Evolutionary conservation across 1,284 basidiomycete species (phyloP).

Genomic region (Dichomitus squalens): DNA sequence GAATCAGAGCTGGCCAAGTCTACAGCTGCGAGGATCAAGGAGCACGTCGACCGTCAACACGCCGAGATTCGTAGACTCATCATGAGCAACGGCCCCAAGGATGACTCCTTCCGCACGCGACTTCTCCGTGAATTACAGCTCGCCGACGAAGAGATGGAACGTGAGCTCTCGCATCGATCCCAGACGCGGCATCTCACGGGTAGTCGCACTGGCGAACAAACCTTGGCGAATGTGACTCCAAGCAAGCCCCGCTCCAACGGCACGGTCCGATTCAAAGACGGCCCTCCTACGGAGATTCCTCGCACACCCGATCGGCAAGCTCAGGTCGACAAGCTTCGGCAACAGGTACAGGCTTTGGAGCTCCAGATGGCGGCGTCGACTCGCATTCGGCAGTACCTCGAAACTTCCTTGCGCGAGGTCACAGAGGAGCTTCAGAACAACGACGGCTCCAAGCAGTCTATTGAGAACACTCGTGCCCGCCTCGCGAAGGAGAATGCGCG

Average conservation of each 20-base stretch:
- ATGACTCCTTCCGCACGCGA: conserved; percentile 64
- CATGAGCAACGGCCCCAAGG: conserved; percentile 56
- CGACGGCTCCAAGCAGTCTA: conserved; percentile 66
- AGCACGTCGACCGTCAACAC: conserved; percentile 69
- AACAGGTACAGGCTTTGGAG: conserved; percentile 70
- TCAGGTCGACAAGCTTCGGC: conserved; percentile 53
- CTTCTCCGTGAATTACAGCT: conserved; percentile 71
- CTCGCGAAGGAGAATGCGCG: conserved; percentile 62
- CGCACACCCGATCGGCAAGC: conserved; percentile 50
- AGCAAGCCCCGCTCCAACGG: conserved; percentile 46
- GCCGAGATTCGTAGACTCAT: conserved; percentile 70
- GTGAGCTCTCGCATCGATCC: conserved; percentile 48
- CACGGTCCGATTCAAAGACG: conserved; percentile 37
- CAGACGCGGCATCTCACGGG: conserved; percentile 20
- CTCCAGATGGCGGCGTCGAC: conserved; percentile 71
- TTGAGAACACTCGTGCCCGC: conserved; percentile 59
- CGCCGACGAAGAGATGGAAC: conserved; percentile 63
- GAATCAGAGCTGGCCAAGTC: conserved; percentile 54
- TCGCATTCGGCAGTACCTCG: conserved; percentile 67
- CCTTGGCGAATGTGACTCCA: conserved; percentile 45
- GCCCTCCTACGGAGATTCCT: conserved; percentile 37
- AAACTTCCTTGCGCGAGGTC: conserved; percentile 62
- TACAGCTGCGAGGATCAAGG: conserved; percentile 58
- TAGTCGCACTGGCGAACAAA: conserved; percentile 31
- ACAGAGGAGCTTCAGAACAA: conserved; percentile 65